Evolutionary conservation across 306 rosid species (phyloP), one percentile per base, ranked within the genome.

Genomic region (Prunus fruticosa): DNA sequence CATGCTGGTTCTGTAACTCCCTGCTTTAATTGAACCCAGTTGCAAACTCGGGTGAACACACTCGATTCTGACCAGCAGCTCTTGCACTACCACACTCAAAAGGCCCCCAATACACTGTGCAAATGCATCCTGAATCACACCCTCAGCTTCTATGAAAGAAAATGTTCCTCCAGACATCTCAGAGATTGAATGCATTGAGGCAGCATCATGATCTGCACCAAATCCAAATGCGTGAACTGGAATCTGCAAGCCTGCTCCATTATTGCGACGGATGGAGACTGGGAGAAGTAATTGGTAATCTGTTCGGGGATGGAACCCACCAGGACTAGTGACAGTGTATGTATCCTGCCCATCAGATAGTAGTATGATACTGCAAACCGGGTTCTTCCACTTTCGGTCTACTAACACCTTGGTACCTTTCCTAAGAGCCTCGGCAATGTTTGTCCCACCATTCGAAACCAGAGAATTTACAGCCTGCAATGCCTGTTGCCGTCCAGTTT

Each of bases 21-120:
- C 99, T 15, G 96, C 90, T 79, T 84, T 88, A 69, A 95, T 85
- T 27, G 91, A 89, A 72, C 89, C 76, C 18, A 95, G 72, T 74
- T 74, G 84, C 78, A 91, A 81, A 73, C 62, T 25, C 2, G 92
- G 86, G 80, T 90, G 88, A 80, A 77, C 84, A 72, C 96, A 95
- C 61, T 57, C 82, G 41, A 92, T 79, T 77, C 83, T 82, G 13
- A 95, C 84, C 64, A 76, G 85, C 25, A 95, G 82, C 77, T 92
- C 93, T 81, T 92, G 99, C 82, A 90, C 92, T 62, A 95, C 96
- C 79, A 95, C 99, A 49, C 99, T 95, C 80, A 95, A 79, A 28
- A 95, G 89, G 49, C 99, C 99, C 22, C 99, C 99, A 73, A 95
- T 89, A 84, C 99, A 95, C 82, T 92, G 99, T 32, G 99, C 99